phyloP scores from a whole-genome alignment of 164 flowering plant species.

The Macadamia tetraphylla region DNA sequence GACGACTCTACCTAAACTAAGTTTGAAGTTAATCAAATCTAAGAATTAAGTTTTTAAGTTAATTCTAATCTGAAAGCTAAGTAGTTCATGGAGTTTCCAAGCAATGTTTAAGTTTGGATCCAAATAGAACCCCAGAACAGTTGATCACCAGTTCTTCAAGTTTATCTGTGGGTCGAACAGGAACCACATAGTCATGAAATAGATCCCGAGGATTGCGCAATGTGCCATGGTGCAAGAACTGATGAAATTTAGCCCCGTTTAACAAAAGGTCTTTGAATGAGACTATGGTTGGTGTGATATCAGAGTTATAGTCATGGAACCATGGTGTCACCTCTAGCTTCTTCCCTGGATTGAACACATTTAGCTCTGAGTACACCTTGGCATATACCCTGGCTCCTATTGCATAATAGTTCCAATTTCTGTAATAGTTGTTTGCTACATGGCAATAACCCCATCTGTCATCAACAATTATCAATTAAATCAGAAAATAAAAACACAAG shows the following conservation, averaged over 20 bases:
- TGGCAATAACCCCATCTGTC: constrained; percentile 26
- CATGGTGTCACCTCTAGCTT: constrained; percentile 27
- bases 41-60: too few species aligned
- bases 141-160: constrained; percentile 12
- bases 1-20: too few species aligned
- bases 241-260: constrained; percentile 22
- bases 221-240: constrained; percentile 12
- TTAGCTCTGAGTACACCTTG: constrained; percentile 22
- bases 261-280: constrained; percentile 19
- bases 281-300: constrained; percentile 21
- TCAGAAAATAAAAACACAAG: too few species aligned
- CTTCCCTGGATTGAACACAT: constrained; percentile 25
- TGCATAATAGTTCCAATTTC: constrained; percentile 25
- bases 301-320: constrained; percentile 11
- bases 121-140: constrained; percentile 23
- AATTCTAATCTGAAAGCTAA: too few species aligned
- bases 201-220: constrained; percentile 8
- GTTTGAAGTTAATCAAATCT: too few species aligned
- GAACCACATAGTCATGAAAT: background rate
- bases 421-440: constrained; percentile 30
- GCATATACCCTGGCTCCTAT: constrained; percentile 28
- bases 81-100: constrained; percentile 7
- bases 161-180: too few species aligned
- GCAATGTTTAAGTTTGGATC: constrained; percentile 9
- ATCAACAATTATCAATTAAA: too few species aligned